Conservation (phyloP, 176 grass and related monocot genomes). For the Oryza punctata region DNA sequence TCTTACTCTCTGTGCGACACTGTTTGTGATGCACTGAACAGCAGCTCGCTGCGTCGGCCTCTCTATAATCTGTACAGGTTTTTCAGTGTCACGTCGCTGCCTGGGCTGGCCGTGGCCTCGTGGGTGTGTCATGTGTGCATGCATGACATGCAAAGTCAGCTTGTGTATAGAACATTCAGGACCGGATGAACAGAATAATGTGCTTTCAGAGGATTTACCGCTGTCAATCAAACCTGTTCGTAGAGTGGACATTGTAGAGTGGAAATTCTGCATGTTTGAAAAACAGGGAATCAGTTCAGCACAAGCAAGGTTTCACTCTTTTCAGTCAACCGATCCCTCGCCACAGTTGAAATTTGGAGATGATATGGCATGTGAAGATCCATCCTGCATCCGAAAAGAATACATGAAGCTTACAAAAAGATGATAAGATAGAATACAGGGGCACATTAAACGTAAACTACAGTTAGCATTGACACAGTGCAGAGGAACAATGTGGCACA, state of each 20-base stretch:
- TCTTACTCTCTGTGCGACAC: background rate
- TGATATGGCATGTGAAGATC: background rate
- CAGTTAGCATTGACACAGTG: background rate
- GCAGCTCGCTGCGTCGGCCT: background rate
- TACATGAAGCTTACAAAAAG: background rate
- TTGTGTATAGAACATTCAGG: background rate
- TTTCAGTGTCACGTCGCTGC: slow-evolving; percentile 9
- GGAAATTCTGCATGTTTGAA: background rate
- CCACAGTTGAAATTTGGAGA: background rate
- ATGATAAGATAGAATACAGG: background rate
- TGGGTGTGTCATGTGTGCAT: background rate
- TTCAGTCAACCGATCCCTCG: background rate
- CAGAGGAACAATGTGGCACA: slow-evolving; percentile 16
- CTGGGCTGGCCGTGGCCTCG: slow-evolving; percentile 8
- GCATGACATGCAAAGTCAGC: background rate
- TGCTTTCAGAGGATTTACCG: background rate
- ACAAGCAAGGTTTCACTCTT: background rate
- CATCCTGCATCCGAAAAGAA: slow-evolving; percentile 14
- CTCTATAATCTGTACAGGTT: background rate
- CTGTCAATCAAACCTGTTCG: slow-evolving; percentile 18
- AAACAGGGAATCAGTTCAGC: background rate
- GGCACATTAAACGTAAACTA: background rate
- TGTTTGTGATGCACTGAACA: background rate
- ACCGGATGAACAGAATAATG: background rate
- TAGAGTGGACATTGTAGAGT: no score